phyloP scores from a whole-genome alignment of 1,139 yeast genomes.

The Taphrina pruni region DNA sequence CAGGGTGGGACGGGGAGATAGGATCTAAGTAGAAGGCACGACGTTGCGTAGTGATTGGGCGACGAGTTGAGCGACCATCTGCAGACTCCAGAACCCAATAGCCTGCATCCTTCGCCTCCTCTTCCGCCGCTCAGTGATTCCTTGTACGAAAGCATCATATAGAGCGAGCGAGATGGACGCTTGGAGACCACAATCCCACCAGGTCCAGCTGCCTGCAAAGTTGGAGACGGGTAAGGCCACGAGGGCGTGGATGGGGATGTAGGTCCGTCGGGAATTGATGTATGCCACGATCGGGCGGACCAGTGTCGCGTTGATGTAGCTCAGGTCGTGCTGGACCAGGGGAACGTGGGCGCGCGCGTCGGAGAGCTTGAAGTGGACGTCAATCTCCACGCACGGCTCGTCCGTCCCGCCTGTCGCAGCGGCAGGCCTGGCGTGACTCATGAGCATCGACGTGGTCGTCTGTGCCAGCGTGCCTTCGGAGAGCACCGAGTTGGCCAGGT shows the following conservation, averaged over 20 bases:
- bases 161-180: constrained; percentile 80
- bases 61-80: constrained; percentile 77
- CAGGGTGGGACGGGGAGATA: too few relatives aligned
- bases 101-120: constrained; percentile 73
- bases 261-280: constrained; percentile 85
- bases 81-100: constrained; percentile 93
- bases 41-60: constrained; percentile 56
- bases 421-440: background rate
- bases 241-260: constrained; percentile 83
- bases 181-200: constrained; percentile 88
- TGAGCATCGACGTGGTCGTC: constrained; percentile 15
- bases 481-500: constrained; percentile 28
- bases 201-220: constrained; percentile 95
- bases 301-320: constrained; percentile 87
- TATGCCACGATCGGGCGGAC: constrained; percentile 95
- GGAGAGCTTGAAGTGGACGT: constrained; percentile 77
- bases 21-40: constrained; percentile 16
- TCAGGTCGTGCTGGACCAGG: constrained; percentile 77
- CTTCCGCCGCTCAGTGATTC: constrained; percentile 85
- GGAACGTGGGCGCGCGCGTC: constrained; percentile 91
- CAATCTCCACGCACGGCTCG: constrained; percentile 62
- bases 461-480: constrained; percentile 32
- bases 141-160: constrained; percentile 85
- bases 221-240: constrained; percentile 66
- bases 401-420: background rate